Evolutionary conservation across 2,329 filamentous ascomycete genomes (phyloP).

Genomic region (Didymella exigua): DNA sequence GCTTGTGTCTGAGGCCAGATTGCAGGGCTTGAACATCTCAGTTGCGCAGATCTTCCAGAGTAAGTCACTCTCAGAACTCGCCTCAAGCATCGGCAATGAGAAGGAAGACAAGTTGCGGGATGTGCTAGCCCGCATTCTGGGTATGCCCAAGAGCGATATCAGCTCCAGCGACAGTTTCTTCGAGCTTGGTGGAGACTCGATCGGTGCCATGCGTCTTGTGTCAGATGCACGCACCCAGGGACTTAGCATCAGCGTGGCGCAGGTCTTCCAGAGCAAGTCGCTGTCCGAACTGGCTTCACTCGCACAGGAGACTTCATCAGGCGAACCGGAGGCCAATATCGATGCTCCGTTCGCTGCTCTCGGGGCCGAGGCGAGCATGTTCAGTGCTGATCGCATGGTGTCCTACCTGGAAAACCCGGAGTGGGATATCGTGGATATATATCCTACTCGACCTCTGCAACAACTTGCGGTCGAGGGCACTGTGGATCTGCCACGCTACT

Average conservation of each 20-base stretch:
- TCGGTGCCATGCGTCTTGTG: constrained; percentile 54
- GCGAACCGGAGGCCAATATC: constrained; percentile 24
- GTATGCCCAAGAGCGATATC: constrained; percentile 44
- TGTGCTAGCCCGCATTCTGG: constrained; percentile 38
- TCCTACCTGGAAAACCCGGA: constrained; percentile 58
- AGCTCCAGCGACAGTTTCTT: constrained; percentile 52
- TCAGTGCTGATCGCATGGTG: constrained; percentile 57
- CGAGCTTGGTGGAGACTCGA: constrained; percentile 54
- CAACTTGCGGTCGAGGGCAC: constrained; percentile 65
- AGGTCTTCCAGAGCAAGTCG: constrained; percentile 53
- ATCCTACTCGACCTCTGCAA: constrained; percentile 65
- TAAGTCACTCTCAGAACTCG: constrained; percentile 58
- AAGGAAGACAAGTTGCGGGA: constrained; percentile 40
- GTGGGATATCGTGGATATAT: constrained; percentile 61
- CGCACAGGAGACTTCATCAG: constrained; percentile 38
- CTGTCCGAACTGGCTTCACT: constrained; percentile 42
- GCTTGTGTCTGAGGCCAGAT: constrained; percentile 49
- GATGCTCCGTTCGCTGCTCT: constrained; percentile 61
- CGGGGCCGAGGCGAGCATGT: constrained; percentile 49
- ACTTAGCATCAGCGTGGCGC: constrained; percentile 50
- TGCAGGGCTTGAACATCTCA: constrained; percentile 44
- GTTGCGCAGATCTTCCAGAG: constrained; percentile 53
- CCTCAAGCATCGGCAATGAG: constrained; percentile 51
- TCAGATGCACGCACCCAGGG: constrained; percentile 47
- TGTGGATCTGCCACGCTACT: constrained; percentile 63